Base-by-base conservation (phyloP, 306 rosid species). In the Sophora flavescens region DNA sequence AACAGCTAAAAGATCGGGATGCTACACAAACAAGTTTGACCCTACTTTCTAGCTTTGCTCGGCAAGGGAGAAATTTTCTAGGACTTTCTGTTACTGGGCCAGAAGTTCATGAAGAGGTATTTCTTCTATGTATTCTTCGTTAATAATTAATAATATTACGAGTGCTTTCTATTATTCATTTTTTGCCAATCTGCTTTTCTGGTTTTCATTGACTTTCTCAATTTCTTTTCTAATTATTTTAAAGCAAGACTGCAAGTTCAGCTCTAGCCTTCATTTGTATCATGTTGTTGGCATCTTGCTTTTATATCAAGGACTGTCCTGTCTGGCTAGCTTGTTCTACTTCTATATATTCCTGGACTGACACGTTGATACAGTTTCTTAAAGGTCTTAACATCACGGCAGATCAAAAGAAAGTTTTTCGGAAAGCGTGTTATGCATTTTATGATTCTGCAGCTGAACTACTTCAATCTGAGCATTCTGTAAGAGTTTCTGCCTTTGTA, bases 1-100 rank as follows among this genome's bases (percentile, higher is more conserved):
- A 96, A 52, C 97, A 92, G 78, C 88, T 96, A 30, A 96, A 89
- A 91, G 99, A 96, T 76, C 90, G 96, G 16, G 99, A 96, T 78
- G 81, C 98, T 76, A 83, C 96, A 63, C 96, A 90, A 84, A 96
- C 98, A 38, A 92, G 90, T 91, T 89, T 96, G 88, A 91, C 99
- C 70, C 98, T 96, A 80, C 98, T 96, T 82, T 92, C 98, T 66
- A 96, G 99, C 88, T 96, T 96, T 89, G 96, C 97, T 76, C 96
- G 98, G 48, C 99, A 96, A 77, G 99, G 97, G 59, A 96, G 99
- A 84, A 80, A 91, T 74, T 90, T 96, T 84, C 83, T 96, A 42
- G 96, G 97, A 63, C 88, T 96, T 84, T 76, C 90, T 65, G 86
- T 85, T 15, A 62, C 86, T 83, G 99, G 96, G 70, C 96, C 87